Conservation (phyloP, 176 grass and related monocot genomes). For the Cenchrus fungigraminus region DNA sequence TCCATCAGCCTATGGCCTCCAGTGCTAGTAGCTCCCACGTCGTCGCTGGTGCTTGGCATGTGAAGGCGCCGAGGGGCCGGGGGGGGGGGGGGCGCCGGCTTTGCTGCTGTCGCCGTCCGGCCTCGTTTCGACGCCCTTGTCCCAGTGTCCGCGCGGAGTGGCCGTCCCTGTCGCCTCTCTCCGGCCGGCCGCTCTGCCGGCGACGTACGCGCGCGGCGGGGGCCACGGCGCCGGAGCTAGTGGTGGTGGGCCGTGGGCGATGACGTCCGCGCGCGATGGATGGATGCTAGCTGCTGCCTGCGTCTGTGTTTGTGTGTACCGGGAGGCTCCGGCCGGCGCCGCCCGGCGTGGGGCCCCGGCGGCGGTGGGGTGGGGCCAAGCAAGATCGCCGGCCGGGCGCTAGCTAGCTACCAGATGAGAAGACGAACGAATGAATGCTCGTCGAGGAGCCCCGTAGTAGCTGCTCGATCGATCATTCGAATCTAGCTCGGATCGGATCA, state of each 20-base stretch:
- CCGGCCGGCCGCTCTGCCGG: conserved; percentile 11
- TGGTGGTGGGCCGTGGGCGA: too few species aligned
- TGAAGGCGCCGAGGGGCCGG: background rate
- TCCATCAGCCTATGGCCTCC: too few species aligned
- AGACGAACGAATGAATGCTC: conserved; percentile 2
- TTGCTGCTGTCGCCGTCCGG: conserved; percentile 17
- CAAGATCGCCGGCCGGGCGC: too few species aligned
- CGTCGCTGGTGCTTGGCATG: background rate
- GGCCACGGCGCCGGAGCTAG: background rate
- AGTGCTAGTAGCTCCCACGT: background rate
- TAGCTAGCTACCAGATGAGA: background rate
- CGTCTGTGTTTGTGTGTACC: too few species aligned
- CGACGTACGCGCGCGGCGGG: background rate
- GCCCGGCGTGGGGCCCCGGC: too few species aligned
- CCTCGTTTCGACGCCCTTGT: background rate
- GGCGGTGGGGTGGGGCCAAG: too few species aligned
- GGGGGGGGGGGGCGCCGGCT: background rate
- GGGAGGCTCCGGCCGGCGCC: background rate
- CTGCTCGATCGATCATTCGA: background rate
- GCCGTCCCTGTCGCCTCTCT: conserved; percentile 24
- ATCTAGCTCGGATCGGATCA: too few species aligned
- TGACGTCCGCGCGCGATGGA: background rate
- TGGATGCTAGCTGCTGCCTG: background rate
- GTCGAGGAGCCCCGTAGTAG: background rate
- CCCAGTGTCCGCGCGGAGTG: conserved; percentile 22